A percentile compares a stretch with the other conserved stretches of the same genome.
These are phyloP conservation scores for Ceratobasidium sp. DNA, from an alignment of 1,284 basidiomycete genomes.

Conservation along the genomic window DNA sequence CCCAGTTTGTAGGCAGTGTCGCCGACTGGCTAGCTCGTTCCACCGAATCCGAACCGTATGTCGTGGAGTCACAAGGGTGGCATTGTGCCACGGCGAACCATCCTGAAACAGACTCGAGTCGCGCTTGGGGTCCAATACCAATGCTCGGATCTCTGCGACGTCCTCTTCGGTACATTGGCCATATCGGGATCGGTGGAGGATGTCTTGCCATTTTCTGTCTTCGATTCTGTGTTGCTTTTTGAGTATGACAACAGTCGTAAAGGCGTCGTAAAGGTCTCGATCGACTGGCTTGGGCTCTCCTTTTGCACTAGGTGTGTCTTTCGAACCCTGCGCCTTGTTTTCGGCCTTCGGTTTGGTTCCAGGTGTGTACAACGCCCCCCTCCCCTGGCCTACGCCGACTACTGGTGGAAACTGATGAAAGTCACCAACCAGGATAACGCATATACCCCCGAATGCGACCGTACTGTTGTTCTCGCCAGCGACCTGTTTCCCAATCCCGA, in stretches of 20 bases:
- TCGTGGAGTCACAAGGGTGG: neutral
- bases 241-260: constrained; percentile 58
- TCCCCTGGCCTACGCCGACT: neutral
- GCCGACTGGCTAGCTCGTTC: neutral
- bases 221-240: constrained; percentile 57
- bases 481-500: constrained; percentile 45
- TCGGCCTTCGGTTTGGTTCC: too few species aligned
- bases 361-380: constrained; percentile 42
- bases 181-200: constrained; percentile 52
- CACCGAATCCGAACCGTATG: neutral
- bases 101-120: neutral
- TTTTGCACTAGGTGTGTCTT: neutral
- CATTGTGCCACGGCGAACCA: neutral
- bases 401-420: constrained; percentile 51
- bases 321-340: too few species aligned
- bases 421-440: constrained; percentile 50
- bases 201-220: constrained; percentile 57
- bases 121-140: neutral
- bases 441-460: constrained; percentile 49
- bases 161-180: neutral
- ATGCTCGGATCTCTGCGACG: neutral
- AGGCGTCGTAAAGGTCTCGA: constrained; percentile 57
- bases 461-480: neutral
- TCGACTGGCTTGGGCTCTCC: constrained; percentile 49
- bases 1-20: neutral